Evolutionary conservation across 495 filamentous ascomycete species (phyloP), one percentile per base, ranked within the genome.

Genomic region (Lophiotrema nucula): DNA sequence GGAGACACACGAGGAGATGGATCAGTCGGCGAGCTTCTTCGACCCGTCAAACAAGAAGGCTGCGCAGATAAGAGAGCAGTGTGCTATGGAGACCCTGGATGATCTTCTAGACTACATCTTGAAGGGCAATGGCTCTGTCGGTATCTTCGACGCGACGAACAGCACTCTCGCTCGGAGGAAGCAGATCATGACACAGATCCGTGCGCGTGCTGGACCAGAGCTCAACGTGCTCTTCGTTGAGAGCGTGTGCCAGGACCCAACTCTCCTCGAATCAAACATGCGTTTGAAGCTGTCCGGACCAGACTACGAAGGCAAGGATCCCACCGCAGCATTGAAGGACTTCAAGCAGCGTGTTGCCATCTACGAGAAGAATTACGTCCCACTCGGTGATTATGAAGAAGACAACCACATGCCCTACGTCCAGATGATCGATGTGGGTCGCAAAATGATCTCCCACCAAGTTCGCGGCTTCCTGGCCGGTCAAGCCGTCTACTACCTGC

Each of bases 61-160:
- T 1, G 81, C 90, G 22, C 85, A 83, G 67, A 74, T 98, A 19
- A 82, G 93, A 57, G 93, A 98, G 68, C 88, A 95, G 66, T 88
- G 95, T 18, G 93, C 93, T 0, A 79, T 96, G 60, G 88, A 91
- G 57, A 97, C 93, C 1, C 76, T 97, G 13, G 89, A 98, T 62
- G 93, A 98, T 65, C 74, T 96, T 18, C 73, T 98, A 35, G 84
- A 96, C 39, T 98, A 91, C 67, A 82, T 98, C 33, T 74, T 98
- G 28, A 77, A 86, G 22, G 74, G 84, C 48, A 87, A 86, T 18
- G 93, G 93, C 38, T 90, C 90, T 46, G 87, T 98, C n/a, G 93
- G 93, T n/a, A 97, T 97, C 58, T 81, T 97, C 16, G 92, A 97
- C 75, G 92, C 92, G 8, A 98, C 93, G 1, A 98, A 98, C 74